Percentiles rank a stretch among this genome's conserved stretches.
These are phyloP conservation scores for Botrytis byssoidea DNA, from an alignment of 2,329 filamentous ascomycete genomes.

Conservation along the genomic window DNA sequence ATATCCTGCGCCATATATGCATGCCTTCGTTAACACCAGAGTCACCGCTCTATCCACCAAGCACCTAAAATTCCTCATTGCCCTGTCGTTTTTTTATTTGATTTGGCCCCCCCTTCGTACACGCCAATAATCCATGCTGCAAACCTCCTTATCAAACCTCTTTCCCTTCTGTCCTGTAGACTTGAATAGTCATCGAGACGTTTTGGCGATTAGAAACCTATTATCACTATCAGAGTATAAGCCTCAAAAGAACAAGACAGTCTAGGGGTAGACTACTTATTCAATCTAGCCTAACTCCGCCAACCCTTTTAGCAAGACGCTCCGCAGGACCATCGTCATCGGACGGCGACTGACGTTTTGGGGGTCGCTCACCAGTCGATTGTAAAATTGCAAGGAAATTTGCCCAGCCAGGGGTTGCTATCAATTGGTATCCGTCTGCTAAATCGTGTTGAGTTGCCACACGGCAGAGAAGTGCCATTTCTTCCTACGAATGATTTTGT, in stretches of 20 bases:
- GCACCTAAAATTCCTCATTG: neutral
- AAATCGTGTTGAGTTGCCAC: slow-evolving; percentile 80
- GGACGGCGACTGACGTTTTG: slow-evolving; percentile 60
- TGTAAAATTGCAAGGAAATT: slow-evolving; percentile 90
- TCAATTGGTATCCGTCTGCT: slow-evolving; percentile 76
- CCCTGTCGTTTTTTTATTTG: neutral
- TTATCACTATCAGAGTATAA: slow-evolving; percentile 7
- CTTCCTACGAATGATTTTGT: slow-evolving; percentile 61
- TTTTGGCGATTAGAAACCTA: slow-evolving; percentile 1
- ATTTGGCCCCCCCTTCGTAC: neutral
- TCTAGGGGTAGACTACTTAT: neutral
- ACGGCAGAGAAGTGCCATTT: slow-evolving; percentile 80
- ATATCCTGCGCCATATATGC: neutral
- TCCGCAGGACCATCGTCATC: slow-evolving; percentile 39
- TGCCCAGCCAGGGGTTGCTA: slow-evolving; percentile 88
- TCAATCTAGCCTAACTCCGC: slow-evolving; percentile 55
- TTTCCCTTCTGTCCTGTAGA: neutral
- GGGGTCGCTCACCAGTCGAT: slow-evolving; percentile 95
- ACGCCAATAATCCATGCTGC: neutral
- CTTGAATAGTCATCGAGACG: neutral
- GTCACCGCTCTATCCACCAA: neutral
- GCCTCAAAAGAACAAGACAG: slow-evolving; percentile 13
- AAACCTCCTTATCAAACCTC: neutral
- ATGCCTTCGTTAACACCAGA: neutral
- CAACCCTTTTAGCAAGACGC: slow-evolving; percentile 63